Base-by-base conservation (phyloP, 2,329 filamentous ascomycete genomes). In the Aureobasidium sp. region DNA sequence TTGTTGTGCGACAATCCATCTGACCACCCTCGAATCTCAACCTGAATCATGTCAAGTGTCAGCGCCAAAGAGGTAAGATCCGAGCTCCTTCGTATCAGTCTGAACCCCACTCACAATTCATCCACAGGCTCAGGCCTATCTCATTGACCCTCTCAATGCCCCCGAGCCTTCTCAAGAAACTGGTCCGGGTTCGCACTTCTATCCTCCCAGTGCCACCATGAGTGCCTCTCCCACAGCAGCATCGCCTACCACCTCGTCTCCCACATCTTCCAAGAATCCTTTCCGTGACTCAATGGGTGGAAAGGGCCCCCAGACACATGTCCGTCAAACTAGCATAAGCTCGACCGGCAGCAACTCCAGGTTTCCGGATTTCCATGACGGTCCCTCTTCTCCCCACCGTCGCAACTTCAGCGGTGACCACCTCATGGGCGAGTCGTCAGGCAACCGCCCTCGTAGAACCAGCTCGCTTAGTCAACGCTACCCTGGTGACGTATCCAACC, bases 121-220 rank as follows among this genome's bases (percentile, higher is more conserved):
- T 37, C 39, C 36, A 16, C 69, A 90, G 87, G 85, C 86, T 47
- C 77, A 80, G 59, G 81, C 83, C 68, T 86, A 87, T 69, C 77
- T 91, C 48, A 82, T 90, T 66, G 86, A 88, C 67, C 88, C 88
- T 65, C 77, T 91, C 64, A 85, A 79, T 67, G 86, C 81, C 27
- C 86, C 85, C 10, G 85, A 89, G 64, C 87, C 87, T 15, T 83
- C 79, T 63, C 82, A 87, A 64, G 84, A 88, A 70, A 87, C 84
- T 52, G 86, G 87, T 8, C 82, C 82, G n/a, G 83, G 83, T 63
- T 77, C 79, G 3, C 83, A 83, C 65, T 82, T 85, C 68, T 73
- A 59, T 15, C 49, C 62, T 36, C 64, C 62, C n/a, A 34, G 44
- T 10, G 21, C 45, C 34, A 29, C 42, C 25, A 57, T 49, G 34